phyloP scores from a whole-genome alignment of 441 rosid species.

The Brassica balearica region DNA sequence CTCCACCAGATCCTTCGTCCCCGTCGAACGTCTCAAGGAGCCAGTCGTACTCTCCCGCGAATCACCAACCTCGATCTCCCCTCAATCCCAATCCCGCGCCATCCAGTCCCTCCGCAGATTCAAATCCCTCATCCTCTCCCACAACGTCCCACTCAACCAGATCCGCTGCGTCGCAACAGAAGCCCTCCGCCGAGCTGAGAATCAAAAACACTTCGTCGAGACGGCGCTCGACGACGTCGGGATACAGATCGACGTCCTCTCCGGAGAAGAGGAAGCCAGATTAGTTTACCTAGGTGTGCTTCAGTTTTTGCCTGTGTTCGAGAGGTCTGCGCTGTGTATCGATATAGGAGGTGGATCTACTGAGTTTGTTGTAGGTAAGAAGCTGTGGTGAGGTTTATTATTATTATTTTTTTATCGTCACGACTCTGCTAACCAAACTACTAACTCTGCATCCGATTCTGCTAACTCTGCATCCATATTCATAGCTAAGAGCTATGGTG shows the following conservation, averaged over 20 bases:
- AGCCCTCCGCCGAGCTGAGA: conserved; percentile 58
- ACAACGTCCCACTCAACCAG: conserved; percentile 37
- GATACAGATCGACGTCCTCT: conserved; percentile 51
- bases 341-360: conserved; percentile 89
- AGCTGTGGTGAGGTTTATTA: too few relatives aligned
- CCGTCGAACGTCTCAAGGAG: conserved; percentile 54
- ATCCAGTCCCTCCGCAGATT: conserved; percentile 52
- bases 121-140: conserved; percentile 48
- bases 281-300: conserved; percentile 64
- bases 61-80: conserved; percentile 53
- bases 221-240: conserved; percentile 49
- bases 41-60: conserved; percentile 61
- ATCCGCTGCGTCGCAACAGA: conserved; percentile 72
- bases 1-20: conserved; percentile 51
- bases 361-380: conserved; percentile 44
- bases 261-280: conserved; percentile 74
- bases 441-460: too few relatives aligned
- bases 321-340: conserved; percentile 54
- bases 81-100: conserved; percentile 52
- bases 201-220: conserved; percentile 50
- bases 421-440: too few relatives aligned
- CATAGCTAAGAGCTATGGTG: too few relatives aligned
- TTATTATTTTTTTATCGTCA: too few relatives aligned
- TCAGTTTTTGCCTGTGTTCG: conserved; percentile 65
- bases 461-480: too few relatives aligned